Evolutionary conservation across 2,329 filamentous ascomycete genomes (phyloP).

Genomic region (Allantophomopsis cytisporea): DNA sequence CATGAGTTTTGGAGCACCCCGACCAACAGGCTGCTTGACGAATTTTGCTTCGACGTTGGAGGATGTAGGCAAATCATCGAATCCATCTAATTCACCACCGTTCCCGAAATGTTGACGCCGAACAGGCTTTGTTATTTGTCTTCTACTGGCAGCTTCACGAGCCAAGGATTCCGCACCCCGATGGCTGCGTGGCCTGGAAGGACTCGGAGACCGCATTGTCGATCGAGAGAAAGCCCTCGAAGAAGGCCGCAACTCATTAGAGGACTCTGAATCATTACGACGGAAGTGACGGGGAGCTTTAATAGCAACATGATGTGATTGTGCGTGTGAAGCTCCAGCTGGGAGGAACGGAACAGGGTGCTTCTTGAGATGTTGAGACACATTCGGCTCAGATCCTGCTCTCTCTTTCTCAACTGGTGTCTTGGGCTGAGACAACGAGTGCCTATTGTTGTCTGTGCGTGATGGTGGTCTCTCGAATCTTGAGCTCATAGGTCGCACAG

Average conservation of each 20-base stretch:
- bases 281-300: constrained; percentile 61
- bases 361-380: constrained; percentile 39
- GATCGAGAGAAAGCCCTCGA: constrained; percentile 45
- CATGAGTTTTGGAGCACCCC: constrained; percentile 51
- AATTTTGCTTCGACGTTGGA: constrained; percentile 68
- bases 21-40: constrained; percentile 62
- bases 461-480: constrained; percentile 46
- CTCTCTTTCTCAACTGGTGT: constrained; percentile 51
- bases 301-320: constrained; percentile 65
- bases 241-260: constrained; percentile 39
- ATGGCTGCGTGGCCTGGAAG: constrained; percentile 31
- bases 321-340: constrained; percentile 56
- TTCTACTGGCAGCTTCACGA: constrained; percentile 40
- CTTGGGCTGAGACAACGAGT: constrained; percentile 45
- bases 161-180: constrained; percentile 24
- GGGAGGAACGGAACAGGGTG: constrained; percentile 64
- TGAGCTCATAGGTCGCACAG: constrained; percentile 30
- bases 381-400: constrained; percentile 31
- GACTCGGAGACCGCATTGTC: constrained; percentile 42
- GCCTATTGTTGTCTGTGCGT: constrained; percentile 30
- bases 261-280: constrained; percentile 71
- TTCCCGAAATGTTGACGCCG: constrained; percentile 71
- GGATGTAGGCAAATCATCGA: constrained; percentile 91
- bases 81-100: constrained; percentile 80
- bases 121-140: constrained; percentile 61